These are phyloP conservation scores for Metrosideros polymorpha DNA, from an alignment of 441 rosid genomes.

Conservation along the genomic window DNA sequence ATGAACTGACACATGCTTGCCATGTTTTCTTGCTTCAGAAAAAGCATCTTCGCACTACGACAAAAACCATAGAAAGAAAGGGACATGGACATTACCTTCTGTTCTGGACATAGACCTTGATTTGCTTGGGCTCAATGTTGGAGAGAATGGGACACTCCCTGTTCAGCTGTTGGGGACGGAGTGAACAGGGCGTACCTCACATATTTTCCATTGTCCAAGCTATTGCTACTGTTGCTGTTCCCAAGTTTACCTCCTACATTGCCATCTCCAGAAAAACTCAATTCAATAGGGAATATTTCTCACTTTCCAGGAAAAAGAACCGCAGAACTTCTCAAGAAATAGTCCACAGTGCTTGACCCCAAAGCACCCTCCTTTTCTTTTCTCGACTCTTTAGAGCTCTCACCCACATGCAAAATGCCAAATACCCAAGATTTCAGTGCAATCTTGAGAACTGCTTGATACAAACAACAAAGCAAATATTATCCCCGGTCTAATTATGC, in stretches of 20 bases:
- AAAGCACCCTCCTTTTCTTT: neutral
- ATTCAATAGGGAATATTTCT: neutral
- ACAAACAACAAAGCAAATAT: slow-evolving; percentile 16
- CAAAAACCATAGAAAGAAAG: neutral
- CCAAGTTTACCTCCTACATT: slow-evolving; percentile 75
- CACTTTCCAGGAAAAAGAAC: slow-evolving; percentile 6
- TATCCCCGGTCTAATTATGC: slow-evolving; percentile 5
- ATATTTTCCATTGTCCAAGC: slow-evolving; percentile 87
- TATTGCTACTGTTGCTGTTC: slow-evolving; percentile 10
- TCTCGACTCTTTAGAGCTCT: neutral
- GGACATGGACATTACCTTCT: slow-evolving; percentile 49
- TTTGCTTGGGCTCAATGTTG: slow-evolving; percentile 94
- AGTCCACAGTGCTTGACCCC: neutral
- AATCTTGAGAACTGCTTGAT: slow-evolving; percentile 6
- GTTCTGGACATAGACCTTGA: slow-evolving; percentile 99
- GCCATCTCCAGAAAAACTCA: slow-evolving; percentile 37
- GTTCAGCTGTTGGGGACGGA: slow-evolving; percentile 93
- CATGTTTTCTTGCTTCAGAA: too few relatives aligned
- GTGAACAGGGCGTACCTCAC: slow-evolving; percentile 93
- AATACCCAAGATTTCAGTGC: neutral
- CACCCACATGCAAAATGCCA: neutral
- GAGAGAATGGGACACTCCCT: slow-evolving; percentile 98
- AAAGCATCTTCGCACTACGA: neutral
- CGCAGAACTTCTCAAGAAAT: slow-evolving; percentile 11
- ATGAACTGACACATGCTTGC: too few relatives aligned